phyloP scores from a whole-genome alignment of 108 stramenopile species.

The Cyclostephanos tholiformis region DNA sequence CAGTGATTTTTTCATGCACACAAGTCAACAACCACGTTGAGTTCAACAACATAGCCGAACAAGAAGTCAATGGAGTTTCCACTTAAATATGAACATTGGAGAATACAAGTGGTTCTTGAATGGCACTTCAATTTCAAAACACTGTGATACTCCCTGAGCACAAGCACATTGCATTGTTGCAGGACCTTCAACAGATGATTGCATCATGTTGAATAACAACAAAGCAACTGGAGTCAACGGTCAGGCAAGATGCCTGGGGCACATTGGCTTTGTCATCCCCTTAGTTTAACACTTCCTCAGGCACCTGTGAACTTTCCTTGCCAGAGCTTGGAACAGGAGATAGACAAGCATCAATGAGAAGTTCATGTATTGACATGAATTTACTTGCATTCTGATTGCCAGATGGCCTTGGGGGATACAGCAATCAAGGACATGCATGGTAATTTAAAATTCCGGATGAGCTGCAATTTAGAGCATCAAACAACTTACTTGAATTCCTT shows the following conservation, averaged over 20 bases:
- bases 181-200: not conserved
- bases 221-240: not conserved
- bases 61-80: too few relatives aligned
- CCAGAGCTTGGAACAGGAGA: not conserved
- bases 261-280: too few relatives aligned
- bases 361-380: not conserved
- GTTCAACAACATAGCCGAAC: too few relatives aligned
- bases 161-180: not conserved
- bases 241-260: not conserved
- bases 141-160: too few relatives aligned
- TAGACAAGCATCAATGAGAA: not conserved
- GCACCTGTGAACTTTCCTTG: not conserved
- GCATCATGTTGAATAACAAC: not conserved
- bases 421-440: constrained; percentile 7
- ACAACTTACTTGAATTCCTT: constrained; percentile 16
- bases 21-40: too few relatives aligned
- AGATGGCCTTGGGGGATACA: not conserved
- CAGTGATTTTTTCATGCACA: too few relatives aligned
- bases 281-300: not conserved
- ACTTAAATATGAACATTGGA: too few relatives aligned
- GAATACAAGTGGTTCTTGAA: too few relatives aligned
- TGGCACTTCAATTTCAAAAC: too few relatives aligned
- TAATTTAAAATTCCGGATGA: not conserved
- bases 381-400: not conserved
- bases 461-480: constrained; percentile 12